Evolutionary conservation across 2,329 filamentous ascomycete species (phyloP).

Genomic region (Microsporum canis): DNA sequence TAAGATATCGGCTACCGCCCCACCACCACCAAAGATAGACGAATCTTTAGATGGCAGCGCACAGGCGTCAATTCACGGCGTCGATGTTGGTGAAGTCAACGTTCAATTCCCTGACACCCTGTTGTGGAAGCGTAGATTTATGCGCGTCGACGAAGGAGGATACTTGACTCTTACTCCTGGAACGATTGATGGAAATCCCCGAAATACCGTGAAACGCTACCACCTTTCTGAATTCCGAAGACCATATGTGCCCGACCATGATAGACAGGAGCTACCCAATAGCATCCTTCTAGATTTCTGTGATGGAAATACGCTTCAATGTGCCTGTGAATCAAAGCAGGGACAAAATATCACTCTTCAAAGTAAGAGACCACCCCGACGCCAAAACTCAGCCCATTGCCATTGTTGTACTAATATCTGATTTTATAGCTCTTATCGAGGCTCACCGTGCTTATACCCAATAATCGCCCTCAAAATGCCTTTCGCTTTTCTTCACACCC

Average conservation of each 20-base stretch:
- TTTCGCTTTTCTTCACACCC: neutral
- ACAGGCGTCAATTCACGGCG: slow-evolving; percentile 40
- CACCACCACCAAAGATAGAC: slow-evolving; percentile 19
- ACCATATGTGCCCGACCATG: slow-evolving; percentile 76
- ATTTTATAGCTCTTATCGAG: slow-evolving; percentile 6
- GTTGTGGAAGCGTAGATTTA: slow-evolving; percentile 86
- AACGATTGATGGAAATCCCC: slow-evolving; percentile 48
- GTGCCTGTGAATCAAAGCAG: slow-evolving; percentile 48
- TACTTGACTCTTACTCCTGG: slow-evolving; percentile 68
- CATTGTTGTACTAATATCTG: too few relatives aligned
- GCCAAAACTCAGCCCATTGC: too few relatives aligned
- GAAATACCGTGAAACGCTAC: slow-evolving; percentile 62
- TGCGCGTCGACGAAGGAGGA: slow-evolving; percentile 73
- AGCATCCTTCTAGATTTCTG: slow-evolving; percentile 57
- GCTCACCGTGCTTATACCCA: slow-evolving; percentile 5
- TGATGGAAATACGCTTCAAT: slow-evolving; percentile 52
- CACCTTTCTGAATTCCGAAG: slow-evolving; percentile 72
- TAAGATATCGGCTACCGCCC: slow-evolving; percentile 24
- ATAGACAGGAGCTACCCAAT: slow-evolving; percentile 84
- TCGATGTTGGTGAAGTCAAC: slow-evolving; percentile 80
- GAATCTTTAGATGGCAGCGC: slow-evolving; percentile 21
- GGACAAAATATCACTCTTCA: slow-evolving; percentile 43
- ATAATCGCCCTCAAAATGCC: slow-evolving; percentile 1
- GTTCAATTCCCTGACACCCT: slow-evolving; percentile 94
- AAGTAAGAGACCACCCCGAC: slow-evolving; percentile 29